Percentiles rank a stretch among this genome's conserved stretches.
Conservation (phyloP, 768 basidiomycete genomes). For the Lactarius vividus region DNA sequence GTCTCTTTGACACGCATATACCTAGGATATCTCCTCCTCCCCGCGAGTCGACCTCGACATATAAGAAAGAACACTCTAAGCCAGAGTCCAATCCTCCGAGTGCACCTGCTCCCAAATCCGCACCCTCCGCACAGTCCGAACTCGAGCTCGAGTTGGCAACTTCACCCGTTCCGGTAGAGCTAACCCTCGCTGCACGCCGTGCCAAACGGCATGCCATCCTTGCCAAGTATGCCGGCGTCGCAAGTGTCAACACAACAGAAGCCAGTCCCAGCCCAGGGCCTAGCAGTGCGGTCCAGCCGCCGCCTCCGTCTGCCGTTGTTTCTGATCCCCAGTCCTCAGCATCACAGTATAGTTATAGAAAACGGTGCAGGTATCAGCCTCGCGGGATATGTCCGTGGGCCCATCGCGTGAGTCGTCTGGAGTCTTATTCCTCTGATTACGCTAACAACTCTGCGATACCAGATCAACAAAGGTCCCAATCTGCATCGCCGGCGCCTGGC, state of each 20-base stretch:
- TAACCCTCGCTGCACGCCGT: conserved; percentile 62
- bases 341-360: conserved; percentile 44
- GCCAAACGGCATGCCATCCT: conserved; percentile 74
- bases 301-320: conserved; percentile 52
- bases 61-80: conserved; percentile 12
- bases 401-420: conserved; percentile 2
- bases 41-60: conserved; percentile 27
- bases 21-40: conserved; percentile 63
- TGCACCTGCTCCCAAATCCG: conserved; percentile 21
- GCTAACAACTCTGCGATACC: background rate
- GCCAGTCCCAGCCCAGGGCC: conserved; percentile 57
- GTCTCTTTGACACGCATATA: conserved; percentile 20
- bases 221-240: conserved; percentile 63
- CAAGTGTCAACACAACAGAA: conserved; percentile 36
- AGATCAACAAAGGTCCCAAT: conserved; percentile 44
- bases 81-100: conserved; percentile 15
- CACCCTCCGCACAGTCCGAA: conserved; percentile 38
- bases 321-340: conserved; percentile 65
- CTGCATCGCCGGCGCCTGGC: conserved; percentile 55
- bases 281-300: conserved; percentile 75
- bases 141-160: conserved; percentile 54
- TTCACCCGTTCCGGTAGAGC: conserved; percentile 50
- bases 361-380: conserved; percentile 5
- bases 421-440: background rate
- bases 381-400: conserved; percentile 11